Evolutionary conservation across 176 grass and related monocot genomes (phyloP).

Genomic region (Musa acuminata): DNA sequence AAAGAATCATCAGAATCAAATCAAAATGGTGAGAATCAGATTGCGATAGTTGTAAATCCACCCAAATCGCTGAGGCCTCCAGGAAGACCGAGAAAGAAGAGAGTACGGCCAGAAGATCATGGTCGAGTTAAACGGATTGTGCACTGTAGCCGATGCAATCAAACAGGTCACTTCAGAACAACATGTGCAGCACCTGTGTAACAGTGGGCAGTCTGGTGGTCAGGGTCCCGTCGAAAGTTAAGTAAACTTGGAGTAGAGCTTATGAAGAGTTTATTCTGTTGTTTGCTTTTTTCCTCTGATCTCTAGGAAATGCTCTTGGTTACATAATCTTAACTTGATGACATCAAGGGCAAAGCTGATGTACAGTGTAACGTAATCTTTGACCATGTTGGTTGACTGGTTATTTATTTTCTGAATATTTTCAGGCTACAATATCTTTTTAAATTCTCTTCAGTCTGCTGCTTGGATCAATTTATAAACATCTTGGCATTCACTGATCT

Average conservation of each 20-base stretch:
- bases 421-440: not conserved
- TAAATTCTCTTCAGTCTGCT: not conserved
- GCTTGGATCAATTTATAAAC: not conserved
- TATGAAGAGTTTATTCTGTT: slow-evolving; percentile 3
- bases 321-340: not conserved
- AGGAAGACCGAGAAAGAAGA: slow-evolving; percentile 72
- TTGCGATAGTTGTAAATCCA: slow-evolving; percentile 49
- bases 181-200: slow-evolving; percentile 80
- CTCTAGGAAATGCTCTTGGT: not conserved
- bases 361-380: not conserved
- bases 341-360: not conserved
- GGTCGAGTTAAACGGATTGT: slow-evolving; percentile 68
- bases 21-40: slow-evolving; percentile 31
- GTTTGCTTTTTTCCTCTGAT: not conserved
- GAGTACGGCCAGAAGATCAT: slow-evolving; percentile 55
- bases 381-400: not conserved
- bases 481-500: not conserved
- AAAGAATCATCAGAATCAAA: slow-evolving; percentile 37
- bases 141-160: slow-evolving; percentile 95
- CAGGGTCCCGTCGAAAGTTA: slow-evolving; percentile 30
- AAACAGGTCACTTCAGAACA: slow-evolving; percentile 92
- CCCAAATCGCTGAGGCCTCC: slow-evolving; percentile 68
- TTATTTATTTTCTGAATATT: not conserved
- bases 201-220: slow-evolving; percentile 13
- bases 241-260: slow-evolving; percentile 2